Evolutionary conservation across 1,284 basidiomycete genomes (phyloP).

Genomic region (Papiliotrema nemorosa): DNA sequence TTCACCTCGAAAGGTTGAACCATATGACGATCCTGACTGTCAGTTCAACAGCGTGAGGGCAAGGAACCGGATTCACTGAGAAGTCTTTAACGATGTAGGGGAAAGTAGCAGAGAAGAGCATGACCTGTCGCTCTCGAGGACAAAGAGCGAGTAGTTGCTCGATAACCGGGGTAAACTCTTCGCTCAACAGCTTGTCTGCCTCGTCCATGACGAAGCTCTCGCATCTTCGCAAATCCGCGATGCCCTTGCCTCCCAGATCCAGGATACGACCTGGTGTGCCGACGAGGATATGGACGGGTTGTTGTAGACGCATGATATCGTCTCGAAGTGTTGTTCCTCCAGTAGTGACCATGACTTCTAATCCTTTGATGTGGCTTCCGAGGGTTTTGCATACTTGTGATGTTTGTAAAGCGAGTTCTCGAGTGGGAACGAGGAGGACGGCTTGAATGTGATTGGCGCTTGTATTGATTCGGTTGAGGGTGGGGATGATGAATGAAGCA

Average conservation of each 20-base stretch:
- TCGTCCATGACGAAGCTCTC: constrained; percentile 99
- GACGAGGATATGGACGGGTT: constrained; percentile 91
- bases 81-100: constrained; percentile 99
- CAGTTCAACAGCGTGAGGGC: neutral
- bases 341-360: constrained; percentile 99
- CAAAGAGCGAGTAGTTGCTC: constrained; percentile 88
- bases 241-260: constrained; percentile 87
- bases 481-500: constrained; percentile 96
- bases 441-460: constrained; percentile 88
- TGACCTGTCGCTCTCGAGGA: constrained; percentile 86
- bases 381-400: constrained; percentile 96
- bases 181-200: constrained; percentile 95
- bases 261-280: constrained; percentile 96
- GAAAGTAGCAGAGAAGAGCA: constrained; percentile 99
- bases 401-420: constrained; percentile 92
- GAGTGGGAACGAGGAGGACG: constrained; percentile 87
- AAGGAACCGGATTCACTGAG: constrained; percentile 60
- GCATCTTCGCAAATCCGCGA: constrained; percentile 92
- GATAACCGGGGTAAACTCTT: constrained; percentile 98
- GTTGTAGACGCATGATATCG: constrained; percentile 88
- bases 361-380: constrained; percentile 82
- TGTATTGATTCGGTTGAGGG: constrained; percentile 88
- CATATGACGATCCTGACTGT: constrained; percentile 90
- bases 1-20: constrained; percentile 95
- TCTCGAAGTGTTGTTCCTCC: constrained; percentile 97